A percentile compares a stretch with the other conserved stretches of the same genome.
Conservation (phyloP, 2,329 filamentous ascomycete species). For the Hymenoscyphus occultus region DNA sequence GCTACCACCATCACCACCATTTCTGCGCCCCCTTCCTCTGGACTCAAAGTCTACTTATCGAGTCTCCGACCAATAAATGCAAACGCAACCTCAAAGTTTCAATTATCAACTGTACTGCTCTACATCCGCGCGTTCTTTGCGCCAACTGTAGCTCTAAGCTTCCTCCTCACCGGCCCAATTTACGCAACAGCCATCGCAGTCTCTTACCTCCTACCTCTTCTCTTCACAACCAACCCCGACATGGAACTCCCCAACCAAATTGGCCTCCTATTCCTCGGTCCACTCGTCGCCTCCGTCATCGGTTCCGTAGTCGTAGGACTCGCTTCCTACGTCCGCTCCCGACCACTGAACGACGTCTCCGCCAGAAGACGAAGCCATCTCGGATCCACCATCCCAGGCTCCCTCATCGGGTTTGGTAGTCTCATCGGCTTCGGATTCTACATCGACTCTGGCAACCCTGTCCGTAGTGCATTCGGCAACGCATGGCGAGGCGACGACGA, state of each 20-base stretch:
- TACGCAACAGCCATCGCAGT: slow-evolving; percentile 48
- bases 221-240: slow-evolving; percentile 47
- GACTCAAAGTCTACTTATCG: slow-evolving; percentile 20
- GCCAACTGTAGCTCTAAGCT: slow-evolving; percentile 49
- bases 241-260: slow-evolving; percentile 40
- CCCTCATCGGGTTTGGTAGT: slow-evolving; percentile 21
- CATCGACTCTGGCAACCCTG: slow-evolving; percentile 9
- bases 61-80: slow-evolving; percentile 22
- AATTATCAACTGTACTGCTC: slow-evolving; percentile 35
- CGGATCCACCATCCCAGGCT: slow-evolving; percentile 12
- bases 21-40: slow-evolving; percentile 10
- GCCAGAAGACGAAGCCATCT: slow-evolving; percentile 6
- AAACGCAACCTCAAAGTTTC: slow-evolving; percentile 22
- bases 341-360: slow-evolving; percentile 16
- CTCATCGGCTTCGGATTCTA: slow-evolving; percentile 25
- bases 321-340: slow-evolving; percentile 13
- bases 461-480: slow-evolving; percentile 4
- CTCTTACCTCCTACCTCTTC: slow-evolving; percentile 44
- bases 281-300: slow-evolving; percentile 22
- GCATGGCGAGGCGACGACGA: slow-evolving; percentile 16
- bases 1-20: slow-evolving; percentile 13
- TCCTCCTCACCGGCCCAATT: slow-evolving; percentile 46
- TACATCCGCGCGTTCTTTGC: slow-evolving; percentile 47
- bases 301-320: slow-evolving; percentile 18
- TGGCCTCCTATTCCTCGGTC: slow-evolving; percentile 43